Evolutionary conservation across 2,329 filamentous ascomycete genomes (phyloP), one percentile per base, ranked within the genome.

Genomic region (Nemania sp.): DNA sequence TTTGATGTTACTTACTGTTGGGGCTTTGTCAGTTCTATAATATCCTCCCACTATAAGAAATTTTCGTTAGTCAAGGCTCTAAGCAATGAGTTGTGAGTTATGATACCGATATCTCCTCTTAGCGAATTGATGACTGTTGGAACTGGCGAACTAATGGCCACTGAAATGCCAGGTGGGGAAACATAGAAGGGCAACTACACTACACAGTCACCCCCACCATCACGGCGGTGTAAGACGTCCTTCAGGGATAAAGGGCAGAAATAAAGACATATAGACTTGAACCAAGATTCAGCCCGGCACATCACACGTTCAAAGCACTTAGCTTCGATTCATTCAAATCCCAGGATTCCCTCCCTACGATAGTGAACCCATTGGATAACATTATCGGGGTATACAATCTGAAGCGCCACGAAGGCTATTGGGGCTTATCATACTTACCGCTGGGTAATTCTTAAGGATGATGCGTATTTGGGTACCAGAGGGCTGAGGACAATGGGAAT

Each of bases 21-120:
- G 4, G 94, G 93, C 32, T 87, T 84, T n/a, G 92, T 96, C 57
- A 96, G 86, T 65, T 88, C 83, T 68, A 97, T 85, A 39, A 97
- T 90, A 18, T 92, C 90, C 73, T 95, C 91, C 92, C 93, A 98
- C 62, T 65, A 43, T 15, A 12, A 46, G 10, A 32, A n/a, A n/a
- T 15, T 25, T 17, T 37, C 13, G 21, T 59, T 43, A 59, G 57
- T 50, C 70, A 10, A 48, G 15, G n/a, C 11, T 37, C 29, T 6
- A 29, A 25, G 11, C 12, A 35, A 18, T 12, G 9, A 29, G 10
- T 5, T 7, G 17, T 37, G 35, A 48, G 10, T n/a, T 5, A 29
- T 7, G 25, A 29, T 29, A 7, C 3, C 3, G 3, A 29, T 29
- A 29, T 29, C 25, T 29, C 25, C 7, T 29, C 25, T 40, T 15